Conservation (phyloP, 2,329 filamentous ascomycete species). For the Apiospora kogelbergensis region DNA sequence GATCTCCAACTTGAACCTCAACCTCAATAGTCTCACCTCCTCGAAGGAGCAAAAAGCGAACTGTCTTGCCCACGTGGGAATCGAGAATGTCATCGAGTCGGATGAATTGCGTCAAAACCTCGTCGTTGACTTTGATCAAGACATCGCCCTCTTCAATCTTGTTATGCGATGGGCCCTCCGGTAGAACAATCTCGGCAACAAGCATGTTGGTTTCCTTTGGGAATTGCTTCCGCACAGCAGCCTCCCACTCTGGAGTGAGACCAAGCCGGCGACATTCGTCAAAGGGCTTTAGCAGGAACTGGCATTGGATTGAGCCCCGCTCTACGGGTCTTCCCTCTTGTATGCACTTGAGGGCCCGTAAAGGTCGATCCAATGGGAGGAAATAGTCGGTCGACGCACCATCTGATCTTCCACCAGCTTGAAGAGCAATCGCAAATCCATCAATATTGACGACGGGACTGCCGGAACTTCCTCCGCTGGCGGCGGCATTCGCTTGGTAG, state of each 20-base stretch:
- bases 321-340: constrained; percentile 72
- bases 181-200: constrained; percentile 91
- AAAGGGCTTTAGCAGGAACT: constrained; percentile 95
- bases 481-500: constrained; percentile 95
- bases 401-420: constrained; percentile 90
- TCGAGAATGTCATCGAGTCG: constrained; percentile 89
- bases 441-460: constrained; percentile 97
- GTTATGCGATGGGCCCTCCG: constrained; percentile 80
- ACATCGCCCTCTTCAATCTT: constrained; percentile 95
- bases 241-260: constrained; percentile 82
- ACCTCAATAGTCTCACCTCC: constrained; percentile 87
- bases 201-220: constrained; percentile 96
- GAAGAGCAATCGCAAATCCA: constrained; percentile 85
- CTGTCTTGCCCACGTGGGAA: constrained; percentile 75
- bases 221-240: constrained; percentile 76
- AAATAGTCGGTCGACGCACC: constrained; percentile 98
- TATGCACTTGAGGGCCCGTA: constrained; percentile 84
- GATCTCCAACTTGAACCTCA: constrained; percentile 80
- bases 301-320: constrained; percentile 96
- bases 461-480: constrained; percentile 95
- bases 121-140: constrained; percentile 87
- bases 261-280: constrained; percentile 93
- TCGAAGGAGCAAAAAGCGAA: constrained; percentile 81
- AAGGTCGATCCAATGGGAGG: constrained; percentile 84
- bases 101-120: constrained; percentile 91